These are phyloP conservation scores for Fraxinus albicans DNA, from an alignment of 305 asterid genomes.

Conservation along the genomic window DNA sequence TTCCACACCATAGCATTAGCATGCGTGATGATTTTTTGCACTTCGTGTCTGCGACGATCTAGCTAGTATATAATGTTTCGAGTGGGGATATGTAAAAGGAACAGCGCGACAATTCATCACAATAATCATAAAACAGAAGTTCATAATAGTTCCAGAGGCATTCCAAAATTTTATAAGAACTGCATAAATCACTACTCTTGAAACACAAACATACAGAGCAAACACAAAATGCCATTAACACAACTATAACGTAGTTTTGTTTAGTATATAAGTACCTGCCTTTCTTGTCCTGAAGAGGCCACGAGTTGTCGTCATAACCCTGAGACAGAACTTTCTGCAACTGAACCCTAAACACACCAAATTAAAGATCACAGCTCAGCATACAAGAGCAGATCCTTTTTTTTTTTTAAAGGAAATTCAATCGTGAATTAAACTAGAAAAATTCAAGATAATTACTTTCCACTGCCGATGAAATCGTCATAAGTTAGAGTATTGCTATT, in stretches of 20 bases:
- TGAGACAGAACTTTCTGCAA: conserved; percentile 76
- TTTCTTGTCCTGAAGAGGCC: conserved; percentile 83
- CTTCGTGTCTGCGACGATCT: not conserved
- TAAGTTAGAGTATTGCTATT: conserved; percentile 77
- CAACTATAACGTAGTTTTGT: not conserved
- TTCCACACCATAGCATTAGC: not conserved
- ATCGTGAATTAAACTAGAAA: not conserved
- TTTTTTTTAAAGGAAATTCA: not conserved
- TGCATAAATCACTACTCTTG: not conserved
- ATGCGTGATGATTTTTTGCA: not conserved
- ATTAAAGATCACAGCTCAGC: conserved; percentile 23
- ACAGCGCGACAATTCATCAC: not conserved
- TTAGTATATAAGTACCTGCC: not conserved
- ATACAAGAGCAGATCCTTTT: no score
- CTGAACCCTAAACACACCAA: conserved; percentile 57
- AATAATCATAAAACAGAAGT: not conserved
- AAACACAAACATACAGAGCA: not conserved
- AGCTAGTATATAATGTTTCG: not conserved
- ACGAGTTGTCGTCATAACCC: conserved; percentile 74
- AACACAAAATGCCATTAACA: not conserved
- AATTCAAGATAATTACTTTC: conserved; percentile 54
- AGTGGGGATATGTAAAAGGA: not conserved
- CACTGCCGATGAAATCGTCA: conserved; percentile 87
- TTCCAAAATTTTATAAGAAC: not conserved
- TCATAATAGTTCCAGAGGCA: not conserved